Evolutionary conservation across 805 yeast species (phyloP), one percentile per base, ranked within the genome.

Genomic region (Monosporozyma solicola): DNA sequence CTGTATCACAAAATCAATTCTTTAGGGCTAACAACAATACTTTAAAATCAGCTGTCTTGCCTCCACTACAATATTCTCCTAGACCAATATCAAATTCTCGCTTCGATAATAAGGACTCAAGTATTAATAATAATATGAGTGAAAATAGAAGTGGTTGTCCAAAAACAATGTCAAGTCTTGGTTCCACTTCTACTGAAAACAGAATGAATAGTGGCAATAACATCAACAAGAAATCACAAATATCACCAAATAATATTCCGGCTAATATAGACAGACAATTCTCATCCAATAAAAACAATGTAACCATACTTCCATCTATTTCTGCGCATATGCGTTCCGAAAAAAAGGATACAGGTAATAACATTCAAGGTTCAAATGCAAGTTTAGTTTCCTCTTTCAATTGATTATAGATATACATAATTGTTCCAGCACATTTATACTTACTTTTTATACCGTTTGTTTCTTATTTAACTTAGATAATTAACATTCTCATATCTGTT

Each of bases 1-100:
- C 54, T 9, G 51, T 52, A 10, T 35, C 41, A 32, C 20, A 39
- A 20, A 52, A 45, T 22, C 54, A 52, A 45, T 48, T 27, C 24
- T 52, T 48, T 16, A 52, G 49, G 24, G 32, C 31, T 33, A 13
- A 39, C 29, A 25, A 16, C 25, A 41, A 24, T 25, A 24, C 27
- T 6, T 45, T 31, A 45, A 41, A 43, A 20, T 20, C 20, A 10
- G 27, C 39, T 37, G 39, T 37, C 1, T 32, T 45, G 9, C 48
- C 50, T 35, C 47, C 47, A n/a, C 13, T 44, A 33, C 48, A 48
- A 48, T 44, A 16, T 48, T 43, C 35, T n/a, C 16, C 25, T 3
- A 25, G 8, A 27, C 33, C 22, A 25, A 13, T 41, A 10, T 41
- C 44, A 20, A 46, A 15, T 24, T 46, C 39, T 7, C 29, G 31